Conservation (phyloP, 768 basidiomycete species). For the Suillus brevipes region DNA sequence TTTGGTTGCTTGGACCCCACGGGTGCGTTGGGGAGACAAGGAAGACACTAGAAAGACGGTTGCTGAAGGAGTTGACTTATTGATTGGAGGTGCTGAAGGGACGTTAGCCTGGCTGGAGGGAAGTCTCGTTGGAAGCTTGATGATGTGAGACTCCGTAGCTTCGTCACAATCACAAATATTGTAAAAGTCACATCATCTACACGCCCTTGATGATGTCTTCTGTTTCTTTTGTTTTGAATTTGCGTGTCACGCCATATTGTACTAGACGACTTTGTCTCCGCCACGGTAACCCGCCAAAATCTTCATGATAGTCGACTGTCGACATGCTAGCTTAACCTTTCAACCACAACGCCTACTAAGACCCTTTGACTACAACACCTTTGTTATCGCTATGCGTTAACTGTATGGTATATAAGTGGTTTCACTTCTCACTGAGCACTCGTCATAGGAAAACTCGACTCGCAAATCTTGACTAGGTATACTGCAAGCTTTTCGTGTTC, state of each 20-base stretch:
- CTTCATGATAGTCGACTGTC: background rate
- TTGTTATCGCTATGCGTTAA: background rate
- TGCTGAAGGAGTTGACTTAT: conserved; percentile 46
- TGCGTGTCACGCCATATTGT: too few species aligned
- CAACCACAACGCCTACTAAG: too few species aligned
- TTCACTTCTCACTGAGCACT: background rate
- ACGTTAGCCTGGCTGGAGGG: conserved; percentile 25
- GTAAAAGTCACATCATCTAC: background rate
- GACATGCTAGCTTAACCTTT: background rate
- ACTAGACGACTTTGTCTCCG: too few species aligned
- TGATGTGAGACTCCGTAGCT: background rate
- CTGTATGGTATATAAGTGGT: background rate
- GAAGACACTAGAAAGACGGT: conserved; percentile 51
- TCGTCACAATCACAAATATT: too few species aligned
- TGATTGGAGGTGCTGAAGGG: conserved; percentile 37
- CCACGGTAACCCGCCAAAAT: too few species aligned
- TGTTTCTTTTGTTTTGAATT: too few species aligned
- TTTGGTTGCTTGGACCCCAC: conserved; percentile 50
- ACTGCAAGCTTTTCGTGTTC: background rate
- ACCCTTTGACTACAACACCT: background rate
- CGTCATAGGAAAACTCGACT: background rate
- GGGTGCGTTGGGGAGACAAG: conserved; percentile 49
- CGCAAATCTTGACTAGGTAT: background rate
- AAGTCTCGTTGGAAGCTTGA: conserved; percentile 31
- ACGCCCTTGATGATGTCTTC: too few species aligned